Base-by-base conservation (phyloP, 257 asterid species). In the Ehretia macrophylla region DNA sequence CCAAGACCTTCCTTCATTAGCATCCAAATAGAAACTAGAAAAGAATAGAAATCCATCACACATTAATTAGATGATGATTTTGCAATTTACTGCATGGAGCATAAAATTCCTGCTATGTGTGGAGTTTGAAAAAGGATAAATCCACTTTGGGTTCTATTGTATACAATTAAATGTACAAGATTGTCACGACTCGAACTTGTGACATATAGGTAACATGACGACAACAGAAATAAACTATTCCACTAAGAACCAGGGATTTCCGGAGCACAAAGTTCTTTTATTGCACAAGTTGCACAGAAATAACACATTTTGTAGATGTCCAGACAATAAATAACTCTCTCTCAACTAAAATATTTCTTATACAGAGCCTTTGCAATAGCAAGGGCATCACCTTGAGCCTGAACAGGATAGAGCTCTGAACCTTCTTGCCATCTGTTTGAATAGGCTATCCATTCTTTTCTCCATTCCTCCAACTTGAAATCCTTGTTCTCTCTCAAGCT, bases 371-470 rank as follows among this genome's bases (percentile, higher is more conserved):
- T 75, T 0, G 99, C 90, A 46, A 86, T 68, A 17, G 81, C 85
- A 63, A 92, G 54, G 32, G 96, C 84, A 66, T 84, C 69, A 8
- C 96, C 99, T 42, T 46, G 67, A 4, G 91, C 97, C 75, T 83
- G 79, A 18, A 83, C 82, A 0, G 87, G 87, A 76, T 92, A 92
- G 48, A 71, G 46, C 52, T 92, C 89, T 8, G 19, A 58, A 46
- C 87, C 81, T 23, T 62, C 75, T 75, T 88, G 97, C 99, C 97
- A 92, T 66, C 74, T 56, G 62, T 86, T 84, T 32, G 99, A 92
- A 79, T 46, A 86, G 22, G 87, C 71, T n/a, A 92, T 92, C 97
- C 97, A 92, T 59, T 86, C 90, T 71, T 74, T 79, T 66, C 99
- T 75, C 97, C 97, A 84, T 55, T 81, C 95, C 66, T 65, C 83